Evolutionary conservation across 2,329 filamentous ascomycete species (phyloP).

Genomic region (Purpureocillium takamizusanense): DNA sequence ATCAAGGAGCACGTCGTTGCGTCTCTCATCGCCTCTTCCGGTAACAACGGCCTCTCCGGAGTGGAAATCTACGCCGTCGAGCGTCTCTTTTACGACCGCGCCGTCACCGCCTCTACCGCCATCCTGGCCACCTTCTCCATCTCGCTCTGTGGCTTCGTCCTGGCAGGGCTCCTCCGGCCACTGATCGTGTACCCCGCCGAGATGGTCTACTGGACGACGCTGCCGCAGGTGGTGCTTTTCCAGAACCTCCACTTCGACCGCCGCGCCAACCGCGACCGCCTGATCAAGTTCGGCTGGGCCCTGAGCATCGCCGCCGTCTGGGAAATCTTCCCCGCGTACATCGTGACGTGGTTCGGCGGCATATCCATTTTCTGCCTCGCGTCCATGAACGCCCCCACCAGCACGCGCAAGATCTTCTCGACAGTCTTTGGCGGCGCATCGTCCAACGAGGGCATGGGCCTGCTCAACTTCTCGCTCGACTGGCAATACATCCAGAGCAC

Average conservation of each 20-base stretch:
- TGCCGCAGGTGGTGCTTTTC: constrained; percentile 22
- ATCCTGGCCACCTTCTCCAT: constrained; percentile 18
- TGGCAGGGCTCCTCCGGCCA: constrained; percentile 17
- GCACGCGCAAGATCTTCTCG: constrained; percentile 13
- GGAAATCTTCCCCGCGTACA: constrained; percentile 37
- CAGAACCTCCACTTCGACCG: constrained; percentile 23
- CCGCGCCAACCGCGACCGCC: constrained; percentile 14
- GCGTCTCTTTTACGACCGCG: constrained; percentile 10
- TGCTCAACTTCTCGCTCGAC: constrained; percentile 31
- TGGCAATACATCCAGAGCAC: constrained; percentile 32
- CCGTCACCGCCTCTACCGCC: constrained; percentile 14
- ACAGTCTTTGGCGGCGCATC: constrained; percentile 31
- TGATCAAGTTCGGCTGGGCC: constrained; percentile 18
- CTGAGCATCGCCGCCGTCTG: constrained; percentile 28
- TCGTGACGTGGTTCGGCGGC: constrained; percentile 30
- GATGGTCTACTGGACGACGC: constrained; percentile 22
- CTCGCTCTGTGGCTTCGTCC: constrained; percentile 18
- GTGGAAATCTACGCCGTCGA: constrained; percentile 13
- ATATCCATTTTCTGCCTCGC: constrained; percentile 36
- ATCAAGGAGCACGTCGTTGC: constrained; percentile 13
- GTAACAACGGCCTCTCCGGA: constrained; percentile 10
- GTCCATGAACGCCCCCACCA: constrained; percentile 23
- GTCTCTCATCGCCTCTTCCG: constrained; percentile 11
- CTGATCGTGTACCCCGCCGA: constrained; percentile 22
- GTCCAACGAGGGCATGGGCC: constrained; percentile 26